Conservation (phyloP, 306 rosid species). For the Gillenia trifoliata region DNA sequence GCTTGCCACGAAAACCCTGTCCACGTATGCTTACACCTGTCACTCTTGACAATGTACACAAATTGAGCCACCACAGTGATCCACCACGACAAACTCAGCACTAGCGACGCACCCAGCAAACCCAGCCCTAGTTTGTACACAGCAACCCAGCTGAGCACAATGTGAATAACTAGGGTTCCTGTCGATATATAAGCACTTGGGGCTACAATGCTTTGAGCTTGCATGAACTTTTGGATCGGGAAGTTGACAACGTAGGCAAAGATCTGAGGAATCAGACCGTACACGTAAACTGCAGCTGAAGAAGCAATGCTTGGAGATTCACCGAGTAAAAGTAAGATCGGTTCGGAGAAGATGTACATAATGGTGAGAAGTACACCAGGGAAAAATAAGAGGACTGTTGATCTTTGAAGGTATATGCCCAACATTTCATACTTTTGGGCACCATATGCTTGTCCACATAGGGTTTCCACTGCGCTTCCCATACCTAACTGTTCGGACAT, state of each 20-base stretch:
- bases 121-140: conserved; percentile 60
- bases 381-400: conserved; percentile 43
- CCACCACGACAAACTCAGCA: conserved; percentile 87
- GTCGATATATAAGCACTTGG: conserved; percentile 71
- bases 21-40: conserved; percentile 55
- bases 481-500: conserved; percentile 51
- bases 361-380: conserved; percentile 20
- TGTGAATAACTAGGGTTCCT: conserved; percentile 41
- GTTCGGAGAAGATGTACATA: conserved; percentile 39
- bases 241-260: conserved; percentile 69
- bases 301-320: conserved; percentile 51
- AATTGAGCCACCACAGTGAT: conserved; percentile 56
- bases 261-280: conserved; percentile 74
- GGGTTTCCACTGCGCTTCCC: conserved; percentile 93
- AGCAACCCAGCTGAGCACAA: conserved; percentile 47
- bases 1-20: conserved; percentile 48
- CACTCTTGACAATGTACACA: conserved; percentile 56
- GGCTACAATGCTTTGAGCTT: conserved; percentile 66
- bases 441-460: conserved; percentile 84
- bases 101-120: conserved; percentile 56
- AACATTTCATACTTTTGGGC: conserved; percentile 54
- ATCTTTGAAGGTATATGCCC: conserved; percentile 64
- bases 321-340: conserved; percentile 42
- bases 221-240: conserved; percentile 74
- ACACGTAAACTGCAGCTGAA: conserved; percentile 47